phyloP scores from a whole-genome alignment of 177 flowering plant species.

The Vitis hybrid region DNA sequence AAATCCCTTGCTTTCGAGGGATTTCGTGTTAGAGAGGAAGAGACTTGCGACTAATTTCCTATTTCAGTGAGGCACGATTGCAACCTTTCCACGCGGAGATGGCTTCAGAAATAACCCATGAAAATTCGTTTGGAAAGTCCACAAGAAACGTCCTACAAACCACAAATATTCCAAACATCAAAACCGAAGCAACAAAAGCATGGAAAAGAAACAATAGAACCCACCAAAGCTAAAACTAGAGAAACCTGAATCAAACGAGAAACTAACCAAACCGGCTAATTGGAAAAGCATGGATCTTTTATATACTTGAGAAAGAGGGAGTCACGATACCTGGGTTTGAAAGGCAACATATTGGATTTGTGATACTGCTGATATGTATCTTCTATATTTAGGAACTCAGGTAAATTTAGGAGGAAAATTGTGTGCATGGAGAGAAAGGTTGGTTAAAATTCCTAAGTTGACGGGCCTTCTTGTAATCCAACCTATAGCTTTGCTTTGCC shows the following conservation, averaged over 20 bases:
- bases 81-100: background rate
- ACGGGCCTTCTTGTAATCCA: no score
- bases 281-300: background rate
- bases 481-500: no score
- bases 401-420: background rate
- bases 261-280: background rate
- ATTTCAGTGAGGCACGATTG: background rate
- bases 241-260: constrained; percentile 1
- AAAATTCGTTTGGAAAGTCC: background rate
- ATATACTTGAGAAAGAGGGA: background rate
- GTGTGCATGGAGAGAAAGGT: background rate
- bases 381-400: background rate
- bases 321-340: constrained; percentile 12
- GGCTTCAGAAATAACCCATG: constrained; percentile 1
- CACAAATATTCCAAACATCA: background rate
- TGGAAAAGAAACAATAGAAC: background rate
- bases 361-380: constrained; percentile 1
- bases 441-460: no score
- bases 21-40: constrained; percentile 2
- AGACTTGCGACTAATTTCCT: constrained; percentile 1
- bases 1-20: background rate
- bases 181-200: background rate
- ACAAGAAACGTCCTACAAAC: constrained; percentile 15
- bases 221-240: background rate
- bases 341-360: constrained; percentile 9